Evolutionary conservation across 2,329 filamentous ascomycete species (phyloP).

Genomic region (Ascosphaera pollenicola): DNA sequence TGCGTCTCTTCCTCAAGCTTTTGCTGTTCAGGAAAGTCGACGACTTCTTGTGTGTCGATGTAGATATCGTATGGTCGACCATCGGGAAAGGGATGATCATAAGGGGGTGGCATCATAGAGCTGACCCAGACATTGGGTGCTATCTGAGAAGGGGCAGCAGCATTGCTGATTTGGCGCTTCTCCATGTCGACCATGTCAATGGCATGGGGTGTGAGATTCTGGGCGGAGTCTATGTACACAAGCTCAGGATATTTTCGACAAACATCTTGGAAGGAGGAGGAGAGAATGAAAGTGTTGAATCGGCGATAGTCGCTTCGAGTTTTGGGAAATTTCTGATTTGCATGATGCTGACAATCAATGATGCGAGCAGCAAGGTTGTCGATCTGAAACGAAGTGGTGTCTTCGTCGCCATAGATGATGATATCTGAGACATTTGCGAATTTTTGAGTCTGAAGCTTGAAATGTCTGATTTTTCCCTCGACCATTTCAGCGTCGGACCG

Average conservation of each 20-base stretch:
- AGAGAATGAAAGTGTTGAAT: constrained; percentile 76
- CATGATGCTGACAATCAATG: constrained; percentile 52
- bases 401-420: constrained; percentile 66
- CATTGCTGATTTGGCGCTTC: constrained; percentile 73
- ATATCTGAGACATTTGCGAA: constrained; percentile 75
- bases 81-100: constrained; percentile 25
- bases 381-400: constrained; percentile 38
- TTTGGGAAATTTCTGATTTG: constrained; percentile 41
- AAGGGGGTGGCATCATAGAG: constrained; percentile 40
- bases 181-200: constrained; percentile 81
- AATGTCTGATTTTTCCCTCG: constrained; percentile 85
- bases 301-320: too few relatives aligned
- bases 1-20: constrained; percentile 42
- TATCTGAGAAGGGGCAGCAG: constrained; percentile 80
- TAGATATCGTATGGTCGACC: constrained; percentile 50
- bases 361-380: constrained; percentile 41
- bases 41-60: constrained; percentile 75
- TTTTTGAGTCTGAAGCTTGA: constrained; percentile 88
- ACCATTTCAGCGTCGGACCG: constrained; percentile 55
- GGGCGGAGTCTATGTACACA: constrained; percentile 51
- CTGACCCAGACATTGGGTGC: constrained; percentile 78
- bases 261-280: constrained; percentile 44
- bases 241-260: constrained; percentile 48
- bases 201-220: constrained; percentile 50
- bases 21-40: constrained; percentile 48